Percentiles rank a stretch among this genome's conserved stretches.
These are phyloP conservation scores for Musa troglodytarum DNA, from an alignment of 176 grass and related monocot species.

Conservation along the genomic window DNA sequence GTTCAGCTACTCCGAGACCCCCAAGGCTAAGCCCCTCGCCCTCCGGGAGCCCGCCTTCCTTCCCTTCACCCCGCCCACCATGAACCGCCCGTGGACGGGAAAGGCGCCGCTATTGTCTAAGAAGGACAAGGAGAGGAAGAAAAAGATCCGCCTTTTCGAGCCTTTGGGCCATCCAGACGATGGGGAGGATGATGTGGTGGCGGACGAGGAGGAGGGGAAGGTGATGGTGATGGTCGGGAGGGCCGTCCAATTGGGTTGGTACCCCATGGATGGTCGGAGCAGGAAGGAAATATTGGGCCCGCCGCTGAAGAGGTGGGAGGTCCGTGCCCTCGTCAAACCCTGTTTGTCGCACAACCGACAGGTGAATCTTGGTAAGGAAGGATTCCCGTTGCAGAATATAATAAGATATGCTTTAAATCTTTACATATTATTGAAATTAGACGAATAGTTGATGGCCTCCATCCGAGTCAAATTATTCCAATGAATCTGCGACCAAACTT, in stretches of 20 bases:
- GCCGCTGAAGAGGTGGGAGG: slow-evolving; percentile 55
- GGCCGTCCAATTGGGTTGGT: slow-evolving; percentile 45
- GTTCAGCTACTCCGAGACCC: slow-evolving; percentile 92
- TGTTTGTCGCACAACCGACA: slow-evolving; percentile 68
- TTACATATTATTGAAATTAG: too few relatives aligned
- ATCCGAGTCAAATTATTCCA: too few relatives aligned
- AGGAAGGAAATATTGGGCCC: slow-evolving; percentile 72
- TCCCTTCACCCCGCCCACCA: slow-evolving; percentile 84
- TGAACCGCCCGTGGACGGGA: slow-evolving; percentile 94
- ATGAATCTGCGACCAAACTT: too few relatives aligned
- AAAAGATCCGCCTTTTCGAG: slow-evolving; percentile 54
- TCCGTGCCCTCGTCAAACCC: slow-evolving; percentile 56
- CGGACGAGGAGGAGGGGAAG: slow-evolving; percentile 29
- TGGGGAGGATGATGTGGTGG: slow-evolving; percentile 1
- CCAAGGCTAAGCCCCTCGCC: slow-evolving; percentile 65
- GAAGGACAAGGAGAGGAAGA: slow-evolving; percentile 83
- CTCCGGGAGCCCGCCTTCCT: slow-evolving; percentile 97
- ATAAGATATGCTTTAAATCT: too few relatives aligned
- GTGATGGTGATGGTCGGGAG: slow-evolving; percentile 56
- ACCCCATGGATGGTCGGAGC: slow-evolving; percentile 46
- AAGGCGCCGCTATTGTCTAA: slow-evolving; percentile 87
- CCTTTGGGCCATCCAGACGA: slow-evolving; percentile 51
- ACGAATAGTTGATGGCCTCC: too few relatives aligned
- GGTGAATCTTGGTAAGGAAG: slow-evolving; percentile 68
- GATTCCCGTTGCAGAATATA: background rate